Evolutionary conservation across 805 yeast genomes (phyloP).

Genomic region (Candida tibetensis): DNA sequence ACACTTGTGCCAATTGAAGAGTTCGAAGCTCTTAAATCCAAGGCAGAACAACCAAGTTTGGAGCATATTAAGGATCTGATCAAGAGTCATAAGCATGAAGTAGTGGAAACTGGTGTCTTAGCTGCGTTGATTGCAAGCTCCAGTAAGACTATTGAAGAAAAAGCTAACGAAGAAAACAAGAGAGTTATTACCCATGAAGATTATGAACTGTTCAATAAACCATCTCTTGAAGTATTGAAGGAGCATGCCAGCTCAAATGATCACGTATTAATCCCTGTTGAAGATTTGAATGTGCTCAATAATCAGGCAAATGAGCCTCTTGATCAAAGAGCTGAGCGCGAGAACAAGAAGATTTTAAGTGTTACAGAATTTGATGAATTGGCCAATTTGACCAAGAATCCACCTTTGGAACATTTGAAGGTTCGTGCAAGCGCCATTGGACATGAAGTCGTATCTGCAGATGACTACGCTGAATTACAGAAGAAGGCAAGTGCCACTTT

Average conservation of each 20-base stretch:
- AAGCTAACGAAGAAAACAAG: constrained; percentile 1
- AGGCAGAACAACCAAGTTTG: constrained; percentile 12
- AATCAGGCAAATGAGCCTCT: constrained; percentile 13
- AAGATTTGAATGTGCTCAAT: constrained; percentile 3
- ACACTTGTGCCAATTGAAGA: constrained; percentile 6
- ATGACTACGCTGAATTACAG: constrained; percentile 7
- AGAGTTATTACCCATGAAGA: constrained; percentile 3
- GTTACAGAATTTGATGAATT: constrained; percentile 11
- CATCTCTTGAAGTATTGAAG: constrained; percentile 9
- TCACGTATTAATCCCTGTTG: constrained; percentile 7
- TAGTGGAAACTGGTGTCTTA: constrained; percentile 1
- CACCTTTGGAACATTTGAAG: constrained; percentile 5
- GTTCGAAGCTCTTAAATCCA: constrained; percentile 12
- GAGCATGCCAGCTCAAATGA: constrained; percentile 10
- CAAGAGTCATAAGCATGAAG: background rate
- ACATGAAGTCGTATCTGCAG: constrained; percentile 6
- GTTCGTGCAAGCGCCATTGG: constrained; percentile 4
- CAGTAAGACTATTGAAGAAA: background rate
- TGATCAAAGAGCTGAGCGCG: constrained; percentile 9
- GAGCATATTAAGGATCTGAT: constrained; percentile 6
- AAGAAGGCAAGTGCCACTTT: constrained; percentile 10
- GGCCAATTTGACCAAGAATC: background rate
- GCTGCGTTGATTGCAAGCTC: background rate
- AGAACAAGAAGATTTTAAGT: constrained; percentile 8
- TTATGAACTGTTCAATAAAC: constrained; percentile 4